Evolutionary conservation across 2,329 filamentous ascomycete genomes (phyloP), one percentile per base, ranked within the genome.

Genomic region (Dothistroma septosporum): DNA sequence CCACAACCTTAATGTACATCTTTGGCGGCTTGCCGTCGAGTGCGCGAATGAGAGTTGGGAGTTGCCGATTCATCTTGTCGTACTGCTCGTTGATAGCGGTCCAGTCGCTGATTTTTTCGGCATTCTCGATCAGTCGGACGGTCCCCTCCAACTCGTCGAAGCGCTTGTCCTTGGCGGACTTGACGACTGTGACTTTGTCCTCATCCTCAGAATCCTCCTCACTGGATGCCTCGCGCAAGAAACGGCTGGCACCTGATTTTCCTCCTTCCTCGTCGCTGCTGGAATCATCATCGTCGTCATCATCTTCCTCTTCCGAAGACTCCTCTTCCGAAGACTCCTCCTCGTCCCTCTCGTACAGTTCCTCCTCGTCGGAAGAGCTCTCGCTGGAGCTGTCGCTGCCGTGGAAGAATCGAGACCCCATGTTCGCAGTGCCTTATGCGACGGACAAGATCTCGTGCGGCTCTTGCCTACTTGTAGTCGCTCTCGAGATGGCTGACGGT

Each of bases 151-250:
- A 83, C 78, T 97, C 95, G 74, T 97, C 93, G 68, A 91, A 83
- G 64, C 94, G 87, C 85, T 99, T 99, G 82, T 97, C 92, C 80
- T 97, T 97, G 73, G 93, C 92, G 78, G 92, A 97, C 85, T 96
- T 97, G 73, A 97, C 90, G 71, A 94, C 86, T 72, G 88, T 91
- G 66, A 88, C 86, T 68, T 86, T 85, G 67, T 97, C 93, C 66
- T 94, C 92, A 74, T 92, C 92, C 71, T 83, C 86, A 71, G 88
- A 91, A 55, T 94, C 91, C 61, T 85, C 84, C 37, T 76, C 80
- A 68, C 85, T 87, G 14, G 69, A 71, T 14, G 61, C 69, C 70
- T 87, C 85, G 73, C 82, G 87, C 84, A 97, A 87, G 87, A 99
- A 99, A 74, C 87, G 85, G 73, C 82, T 87, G 67, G 89, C 88